Base-by-base conservation (phyloP, 768 basidiomycete species). In the Leccinum longicurvipes region DNA sequence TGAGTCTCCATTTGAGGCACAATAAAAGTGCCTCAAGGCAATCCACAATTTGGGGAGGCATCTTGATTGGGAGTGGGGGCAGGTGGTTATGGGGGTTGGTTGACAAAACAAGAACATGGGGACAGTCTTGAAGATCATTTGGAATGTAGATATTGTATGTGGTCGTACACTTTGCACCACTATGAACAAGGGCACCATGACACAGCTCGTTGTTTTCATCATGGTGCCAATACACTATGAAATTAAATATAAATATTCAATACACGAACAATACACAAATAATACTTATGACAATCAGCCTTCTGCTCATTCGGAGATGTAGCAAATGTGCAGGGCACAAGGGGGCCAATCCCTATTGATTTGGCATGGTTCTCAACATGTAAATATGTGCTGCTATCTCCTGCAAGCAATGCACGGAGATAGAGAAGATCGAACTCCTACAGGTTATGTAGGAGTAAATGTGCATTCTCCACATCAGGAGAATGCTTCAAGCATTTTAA, bases 401-500 rank as follows among this genome's bases (percentile, higher is more conserved):
- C 25, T 10, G 11, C 10, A 23, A 71, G 54, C 1, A 71, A 41
- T 4, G 67, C 67, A 9, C 24, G 36, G 0, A 71, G 56, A 45
- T 71, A 71, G 1, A 11, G 1, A 4, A 21, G 53, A 4, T 59
- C 42, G 15, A 53, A 53, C 25, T 60, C 59, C 7, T 67, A 53
- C 6, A 71, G 51, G 19, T 61, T 69, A 2, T 54, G 29, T 3
- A 68, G 39, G 14, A 62, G 52, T n/a, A 71, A 51, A 42, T 69
- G 70, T 3, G 32, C 1, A 8, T 10, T 15, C 10, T 27, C 29
- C 6, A 15, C 11, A 2, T 19, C 4, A 9, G 19, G 8, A 1
- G 15, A 25, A 36, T 1, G 2, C 2, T 48, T 57, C 5, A 34
- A 51, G 34, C 56, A 57, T 3, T 45, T 56, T 25, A 25, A 15